Evolutionary conservation across 2,329 filamentous ascomycete genomes (phyloP), one percentile per base, ranked within the genome.

Genomic region (Dendrostoma leiphaemia): DNA sequence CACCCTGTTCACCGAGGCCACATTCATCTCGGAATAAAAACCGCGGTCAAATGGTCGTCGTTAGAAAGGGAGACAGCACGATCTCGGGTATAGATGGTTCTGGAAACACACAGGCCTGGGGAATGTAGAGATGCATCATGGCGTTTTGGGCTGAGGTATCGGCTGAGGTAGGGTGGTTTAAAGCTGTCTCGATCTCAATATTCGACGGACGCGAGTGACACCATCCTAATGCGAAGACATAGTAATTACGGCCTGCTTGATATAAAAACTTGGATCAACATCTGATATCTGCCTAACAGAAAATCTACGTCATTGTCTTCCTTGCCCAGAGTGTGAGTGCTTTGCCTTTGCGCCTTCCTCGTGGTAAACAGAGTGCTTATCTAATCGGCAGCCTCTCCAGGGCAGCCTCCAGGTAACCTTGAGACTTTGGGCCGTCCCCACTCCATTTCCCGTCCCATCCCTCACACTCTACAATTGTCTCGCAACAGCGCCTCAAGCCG

Each of bases 1-100:
- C 45, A 77, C 74, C 44, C 74, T 96, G 51, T 96, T 95, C 73
- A 84, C 83, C 54, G 94, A 99, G 75, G 91, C 94, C 3, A 97
- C 92, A n/a, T 99, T 97, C 76, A 96, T 99, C 73, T 91, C 88
- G 49, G 87, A 76, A 59, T 72, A 68, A 63, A 62, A 48, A 32
- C 19, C 34, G 17, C 15, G 15, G 15, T 9, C 19, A 28, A 12
- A 23, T 9, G 17, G 35, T 37, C 29, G 15, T 7, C 6, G 9
- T 2, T 31, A 28, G 26, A 37, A 23, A 24, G 24, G 34, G 17
- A 31, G n/a, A 41, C 6, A n/a, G 31, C 7, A 28, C 17, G 12
- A 48, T 28, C 21, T 48, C 51, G 37, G 29, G 23, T 8, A 51
- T 31, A 48, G 47, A 54, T 34, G 40, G 40, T 29, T 56, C 60